phyloP scores from a whole-genome alignment of 257 asterid genomes.

The Galeopsis tetrahit region DNA sequence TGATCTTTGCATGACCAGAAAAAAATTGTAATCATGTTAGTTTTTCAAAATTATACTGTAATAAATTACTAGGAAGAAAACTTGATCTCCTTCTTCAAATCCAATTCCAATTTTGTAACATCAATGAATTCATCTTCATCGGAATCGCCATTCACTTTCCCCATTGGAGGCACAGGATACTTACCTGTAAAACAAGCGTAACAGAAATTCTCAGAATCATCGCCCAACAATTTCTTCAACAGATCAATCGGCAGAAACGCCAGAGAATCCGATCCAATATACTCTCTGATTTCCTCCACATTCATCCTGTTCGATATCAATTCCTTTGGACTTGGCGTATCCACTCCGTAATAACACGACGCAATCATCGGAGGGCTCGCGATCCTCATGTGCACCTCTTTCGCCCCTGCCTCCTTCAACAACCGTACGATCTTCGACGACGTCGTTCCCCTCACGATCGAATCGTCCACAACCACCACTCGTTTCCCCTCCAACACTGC shows the following conservation, averaged over 20 bases:
- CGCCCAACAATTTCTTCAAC: conserved; percentile 52
- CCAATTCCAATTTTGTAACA: not conserved
- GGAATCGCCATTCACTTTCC: conserved; percentile 84
- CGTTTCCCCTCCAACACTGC: conserved; percentile 94
- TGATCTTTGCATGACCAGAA: conserved; percentile 7
- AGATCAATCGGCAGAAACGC: conserved; percentile 70
- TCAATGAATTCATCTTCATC: conserved; percentile 54
- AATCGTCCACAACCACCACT: conserved; percentile 98
- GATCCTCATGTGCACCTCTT: conserved; percentile 94
- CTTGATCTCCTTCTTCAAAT: conserved; percentile 38
- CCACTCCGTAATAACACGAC: conserved; percentile 89
- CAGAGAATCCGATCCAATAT: conserved; percentile 82
- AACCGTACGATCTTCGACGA: conserved; percentile 87
- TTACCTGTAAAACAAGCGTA: conserved; percentile 85
- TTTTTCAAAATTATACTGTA: not conserved
- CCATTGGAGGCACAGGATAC: conserved; percentile 76
- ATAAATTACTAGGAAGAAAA: not conserved
- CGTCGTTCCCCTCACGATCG: conserved; percentile 93
- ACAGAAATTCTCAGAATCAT: conserved; percentile 54
- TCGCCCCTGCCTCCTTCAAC: conserved; percentile 87
- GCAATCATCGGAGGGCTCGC: conserved; percentile 91
- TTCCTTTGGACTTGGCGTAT: conserved; percentile 78
- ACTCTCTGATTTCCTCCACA: conserved; percentile 74
- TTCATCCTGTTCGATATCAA: conserved; percentile 80
- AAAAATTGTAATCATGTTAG: not conserved